A percentile compares a stretch with the other conserved stretches of the same genome.
phyloP scores from a whole-genome alignment of 2,329 filamentous ascomycete genomes.

The Fusarium graminum region DNA sequence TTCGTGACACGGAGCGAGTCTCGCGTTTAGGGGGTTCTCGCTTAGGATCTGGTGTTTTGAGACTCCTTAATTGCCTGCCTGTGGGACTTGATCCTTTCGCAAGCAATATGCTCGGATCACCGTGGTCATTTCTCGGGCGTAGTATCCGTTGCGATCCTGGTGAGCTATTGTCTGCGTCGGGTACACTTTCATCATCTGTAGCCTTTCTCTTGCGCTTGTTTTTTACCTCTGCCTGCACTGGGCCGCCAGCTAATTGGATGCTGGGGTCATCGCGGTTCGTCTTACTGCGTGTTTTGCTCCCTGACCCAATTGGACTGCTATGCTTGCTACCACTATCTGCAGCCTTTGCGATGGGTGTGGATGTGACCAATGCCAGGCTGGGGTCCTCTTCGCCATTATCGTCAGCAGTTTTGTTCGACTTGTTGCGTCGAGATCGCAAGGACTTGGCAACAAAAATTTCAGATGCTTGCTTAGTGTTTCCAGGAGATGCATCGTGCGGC shows the following conservation, averaged over 20 bases:
- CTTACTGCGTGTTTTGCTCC: constrained; percentile 50
- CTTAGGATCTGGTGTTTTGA: constrained; percentile 42
- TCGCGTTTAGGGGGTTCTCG: constrained; percentile 44
- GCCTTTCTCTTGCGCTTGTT: constrained; percentile 39
- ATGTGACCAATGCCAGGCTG: constrained; percentile 49
- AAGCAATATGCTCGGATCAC: constrained; percentile 47
- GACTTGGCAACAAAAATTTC: constrained; percentile 50
- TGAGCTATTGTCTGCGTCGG: constrained; percentile 36
- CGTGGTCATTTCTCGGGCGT: constrained; percentile 46
- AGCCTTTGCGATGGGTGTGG: constrained; percentile 29
- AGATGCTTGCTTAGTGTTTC: constrained; percentile 28
- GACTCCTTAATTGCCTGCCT: constrained; percentile 41
- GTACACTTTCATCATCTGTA: constrained; percentile 33
- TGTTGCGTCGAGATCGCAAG: constrained; percentile 50
- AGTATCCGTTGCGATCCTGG: constrained; percentile 46
- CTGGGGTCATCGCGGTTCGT: constrained; percentile 45
- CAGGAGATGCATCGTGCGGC: constrained; percentile 23
- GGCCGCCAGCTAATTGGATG: constrained; percentile 41
- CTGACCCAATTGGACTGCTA: constrained; percentile 37
- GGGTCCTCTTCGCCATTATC: constrained; percentile 47
- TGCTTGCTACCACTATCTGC: constrained; percentile 30
- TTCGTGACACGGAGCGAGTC: constrained; percentile 43
- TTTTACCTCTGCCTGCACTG: constrained; percentile 36
- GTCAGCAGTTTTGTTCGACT: constrained; percentile 44
- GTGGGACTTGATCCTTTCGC: constrained; percentile 44